Base-by-base conservation (phyloP, 202 grass and related monocot species). In the Brachypodium distachyon region DNA sequence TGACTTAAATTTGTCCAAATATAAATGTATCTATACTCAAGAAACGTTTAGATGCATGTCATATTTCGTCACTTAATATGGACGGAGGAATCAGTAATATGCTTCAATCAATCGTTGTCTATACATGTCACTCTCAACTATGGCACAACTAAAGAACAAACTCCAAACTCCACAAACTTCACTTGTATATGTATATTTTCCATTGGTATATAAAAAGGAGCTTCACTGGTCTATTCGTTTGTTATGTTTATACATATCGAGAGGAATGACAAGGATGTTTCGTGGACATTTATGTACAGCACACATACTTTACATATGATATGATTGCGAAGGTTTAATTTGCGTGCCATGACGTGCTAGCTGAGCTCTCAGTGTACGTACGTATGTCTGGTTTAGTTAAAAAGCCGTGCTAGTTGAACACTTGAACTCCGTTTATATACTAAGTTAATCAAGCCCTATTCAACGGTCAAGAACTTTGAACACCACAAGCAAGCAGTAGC, bases 391-490 rank as follows among this genome's bases (percentile, higher is more conserved):
- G 32, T 60, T 75, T 77, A 38, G 65, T 60, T 66, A 58, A 49
- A 83, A 67, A 67, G 19, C 33, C 61, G 28, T n/a, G 49, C 49
- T 78, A 61, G 58, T 37, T 66, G 64, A 70, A 82, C 36, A 47
- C 42, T 37, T 66, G 64, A 70, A 82, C 36, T 55, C 42, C 3
- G 5, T 27, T 53, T 61, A 31, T 27, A 12, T 4, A 12, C n/a
- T n/a, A n/a, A n/a, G n/a, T 43, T 46, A 48, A n/a, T 32, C 32
- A 64, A 37, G 32, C 34, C 34, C 14, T 22, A 33, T 87, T 83
- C 74, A 78, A 83, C 74, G 79, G 85, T 83, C 80, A 83, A 79
- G 80, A 46, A 5, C 74, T 79, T 68, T 74, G 67, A 53, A 78
- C 74, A 68, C 73, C 79, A 55, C 59, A 72, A 67, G 79, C 80